These are phyloP conservation scores for Phyllosticta citrichinensis DNA, from an alignment of 2,329 filamentous ascomycete species.

Conservation along the genomic window DNA sequence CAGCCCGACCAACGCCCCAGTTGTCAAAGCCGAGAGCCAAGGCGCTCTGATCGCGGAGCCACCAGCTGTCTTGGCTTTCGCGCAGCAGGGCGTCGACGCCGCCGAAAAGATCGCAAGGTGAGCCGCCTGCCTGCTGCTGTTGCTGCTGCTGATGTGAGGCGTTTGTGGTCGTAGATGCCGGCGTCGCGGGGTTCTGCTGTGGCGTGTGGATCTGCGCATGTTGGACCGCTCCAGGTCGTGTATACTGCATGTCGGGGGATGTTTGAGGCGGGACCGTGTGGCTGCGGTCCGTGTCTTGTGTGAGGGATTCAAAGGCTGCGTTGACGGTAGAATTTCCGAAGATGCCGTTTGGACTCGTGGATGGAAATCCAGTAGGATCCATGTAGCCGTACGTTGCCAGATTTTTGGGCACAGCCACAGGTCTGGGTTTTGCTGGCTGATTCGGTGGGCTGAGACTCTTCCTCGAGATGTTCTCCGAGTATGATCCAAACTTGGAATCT, in stretches of 20 bases:
- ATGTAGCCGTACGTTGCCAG: slow-evolving; percentile 1
- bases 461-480: slow-evolving; percentile 19
- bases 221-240: neutral
- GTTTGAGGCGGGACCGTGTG: slow-evolving; percentile 13
- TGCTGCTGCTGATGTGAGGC: neutral
- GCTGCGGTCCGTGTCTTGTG: slow-evolving; percentile 1
- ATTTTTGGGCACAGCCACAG: neutral
- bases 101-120: slow-evolving; percentile 46
- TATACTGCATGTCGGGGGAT: slow-evolving; percentile 1
- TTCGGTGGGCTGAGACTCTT: slow-evolving; percentile 8
- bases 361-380: neutral
- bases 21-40: slow-evolving; percentile 53
- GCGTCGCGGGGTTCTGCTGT: slow-evolving; percentile 1
- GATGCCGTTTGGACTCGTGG: neutral
- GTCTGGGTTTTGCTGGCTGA: slow-evolving; percentile 10
- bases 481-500: slow-evolving; percentile 69
- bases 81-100: slow-evolving; percentile 51
- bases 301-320: neutral
- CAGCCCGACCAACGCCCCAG: slow-evolving; percentile 35
- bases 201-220: neutral
- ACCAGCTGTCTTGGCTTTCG: slow-evolving; percentile 50
- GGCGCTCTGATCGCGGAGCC: slow-evolving; percentile 51
- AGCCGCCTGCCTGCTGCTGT: slow-evolving; percentile 19
- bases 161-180: neutral
- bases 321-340: neutral